Conservation (phyloP, 495 filamentous ascomycete genomes). For the Talaromyces liani region DNA sequence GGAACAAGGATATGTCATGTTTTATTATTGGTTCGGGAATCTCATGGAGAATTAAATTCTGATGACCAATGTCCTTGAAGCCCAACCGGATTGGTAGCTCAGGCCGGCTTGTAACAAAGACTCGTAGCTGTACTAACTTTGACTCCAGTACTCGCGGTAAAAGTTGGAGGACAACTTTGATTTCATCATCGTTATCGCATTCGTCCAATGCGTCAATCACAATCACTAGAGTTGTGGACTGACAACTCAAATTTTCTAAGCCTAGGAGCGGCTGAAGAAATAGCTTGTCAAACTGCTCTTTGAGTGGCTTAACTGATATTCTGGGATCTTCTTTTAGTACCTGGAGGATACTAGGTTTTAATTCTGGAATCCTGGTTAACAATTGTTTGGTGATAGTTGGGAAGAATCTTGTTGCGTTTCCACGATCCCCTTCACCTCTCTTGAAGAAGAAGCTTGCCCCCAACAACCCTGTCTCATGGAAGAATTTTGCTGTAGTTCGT, state of each 20-base stretch:
- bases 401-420: slow-evolving; percentile 26
- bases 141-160: slow-evolving; percentile 7
- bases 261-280: slow-evolving; percentile 25
- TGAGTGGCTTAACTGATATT: slow-evolving; percentile 20
- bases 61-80: slow-evolving; percentile 11
- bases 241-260: background rate
- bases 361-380: slow-evolving; percentile 12
- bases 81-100: slow-evolving; percentile 34
- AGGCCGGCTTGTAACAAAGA: slow-evolving; percentile 27
- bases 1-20: slow-evolving; percentile 21
- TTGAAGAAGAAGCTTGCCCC: slow-evolving; percentile 39
- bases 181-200: slow-evolving; percentile 28
- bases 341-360: slow-evolving; percentile 20
- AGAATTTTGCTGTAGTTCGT: slow-evolving; percentile 11
- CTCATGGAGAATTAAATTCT: slow-evolving; percentile 24
- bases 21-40: slow-evolving; percentile 14
- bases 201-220: slow-evolving; percentile 41
- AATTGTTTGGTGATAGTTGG: slow-evolving; percentile 33
- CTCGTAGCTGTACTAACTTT: background rate
- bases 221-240: slow-evolving; percentile 12
- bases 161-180: slow-evolving; percentile 22
- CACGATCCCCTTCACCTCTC: slow-evolving; percentile 28
- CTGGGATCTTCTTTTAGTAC: slow-evolving; percentile 21
- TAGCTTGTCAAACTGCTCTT: slow-evolving; percentile 35
- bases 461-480: background rate